Base-by-base conservation (phyloP, 768 basidiomycete species). In the Phaeolepiota aurea region DNA sequence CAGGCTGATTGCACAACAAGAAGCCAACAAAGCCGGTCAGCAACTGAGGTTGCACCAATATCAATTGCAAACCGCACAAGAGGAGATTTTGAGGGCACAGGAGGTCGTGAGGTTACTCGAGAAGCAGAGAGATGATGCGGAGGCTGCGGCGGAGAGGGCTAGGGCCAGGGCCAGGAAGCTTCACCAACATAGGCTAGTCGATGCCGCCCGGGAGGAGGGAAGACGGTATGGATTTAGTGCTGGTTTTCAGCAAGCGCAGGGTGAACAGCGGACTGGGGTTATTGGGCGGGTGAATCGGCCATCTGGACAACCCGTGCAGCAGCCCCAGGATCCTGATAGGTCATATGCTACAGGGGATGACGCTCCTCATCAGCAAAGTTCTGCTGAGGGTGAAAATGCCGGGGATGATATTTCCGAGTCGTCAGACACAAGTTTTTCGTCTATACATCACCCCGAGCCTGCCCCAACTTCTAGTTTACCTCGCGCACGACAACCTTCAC, bases 151-250 rank as follows among this genome's bases (percentile, higher is more conserved):
- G 1, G 65, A 65, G 13, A 65, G 67, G 16, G 76, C 75, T 18
- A 66, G 76, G 30, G 65, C 64, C 14, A 66, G 61, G 39, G 75
- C 76, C 20, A 60, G 77, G 40, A 64, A 66, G 49, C 48, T 79
- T 35, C 68, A 65, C 5, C 72, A 75, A 48, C 69, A 76, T 43
- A 62, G 68, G 11, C 47, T 78, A 32, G 58, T 79, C 14, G 64
- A 72, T 40, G 46, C 59, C 34, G 80, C 80, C 1, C 64, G 72
- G 40, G 77, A 80, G 41, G 77, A 81, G 48, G 79, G 79, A 3
- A 63, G 77, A 40, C 66, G 58, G 54, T 49, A 57, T 56, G 58
- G 80, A 49, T 56, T 73, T 60, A 59, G 71, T 58, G 65, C 70
- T 63, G 65, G 80, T 47, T 39, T 68, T 64, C 53, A 55, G 42